These are phyloP conservation scores for Trypanosoma theileri DNA, from an alignment of 208 protist species.

Conservation along the genomic window DNA sequence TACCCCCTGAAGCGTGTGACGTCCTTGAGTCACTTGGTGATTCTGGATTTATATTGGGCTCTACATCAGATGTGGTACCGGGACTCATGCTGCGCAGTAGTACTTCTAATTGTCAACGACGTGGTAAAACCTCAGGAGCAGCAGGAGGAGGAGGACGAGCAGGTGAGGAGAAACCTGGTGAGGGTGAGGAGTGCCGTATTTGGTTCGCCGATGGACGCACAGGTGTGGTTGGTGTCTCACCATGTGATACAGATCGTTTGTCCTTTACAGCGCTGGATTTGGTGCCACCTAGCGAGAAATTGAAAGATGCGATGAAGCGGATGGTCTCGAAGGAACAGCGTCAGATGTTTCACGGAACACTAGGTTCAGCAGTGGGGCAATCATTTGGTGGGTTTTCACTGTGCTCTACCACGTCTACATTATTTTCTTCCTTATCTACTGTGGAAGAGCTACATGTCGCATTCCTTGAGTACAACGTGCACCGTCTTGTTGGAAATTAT, in stretches of 20 bases:
- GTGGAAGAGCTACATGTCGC: slow-evolving; percentile 42
- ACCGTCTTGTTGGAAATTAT: slow-evolving; percentile 52
- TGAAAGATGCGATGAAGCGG: slow-evolving; percentile 40
- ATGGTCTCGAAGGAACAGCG: slow-evolving; percentile 35
- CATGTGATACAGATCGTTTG: slow-evolving; percentile 10
- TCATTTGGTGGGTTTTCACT: neutral
- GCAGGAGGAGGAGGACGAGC: neutral
- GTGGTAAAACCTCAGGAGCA: slow-evolving; percentile 5
- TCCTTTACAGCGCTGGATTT: slow-evolving; percentile 36
- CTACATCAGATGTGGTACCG: slow-evolving; percentile 59
- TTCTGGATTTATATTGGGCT: slow-evolving; percentile 53
- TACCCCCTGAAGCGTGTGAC: slow-evolving; percentile 36
- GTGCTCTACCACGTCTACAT: neutral
- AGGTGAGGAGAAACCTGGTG: slow-evolving; percentile 5
- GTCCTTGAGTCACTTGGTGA: slow-evolving; percentile 10
- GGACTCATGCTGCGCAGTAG: slow-evolving; percentile 45
- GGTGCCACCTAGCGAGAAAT: slow-evolving; percentile 39
- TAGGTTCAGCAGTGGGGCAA: slow-evolving; percentile 19
- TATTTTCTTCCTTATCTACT: neutral
- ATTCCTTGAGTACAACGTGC: slow-evolving; percentile 50
- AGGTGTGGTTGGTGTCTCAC: slow-evolving; percentile 50
- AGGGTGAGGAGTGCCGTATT: slow-evolving; percentile 22
- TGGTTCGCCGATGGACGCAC: slow-evolving; percentile 78
- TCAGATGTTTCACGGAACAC: slow-evolving; percentile 31
- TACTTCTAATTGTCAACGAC: slow-evolving; percentile 6